These are phyloP conservation scores for Phytophthora uliginosa DNA, from an alignment of 352 stramenopile genomes.

Conservation along the genomic window DNA sequence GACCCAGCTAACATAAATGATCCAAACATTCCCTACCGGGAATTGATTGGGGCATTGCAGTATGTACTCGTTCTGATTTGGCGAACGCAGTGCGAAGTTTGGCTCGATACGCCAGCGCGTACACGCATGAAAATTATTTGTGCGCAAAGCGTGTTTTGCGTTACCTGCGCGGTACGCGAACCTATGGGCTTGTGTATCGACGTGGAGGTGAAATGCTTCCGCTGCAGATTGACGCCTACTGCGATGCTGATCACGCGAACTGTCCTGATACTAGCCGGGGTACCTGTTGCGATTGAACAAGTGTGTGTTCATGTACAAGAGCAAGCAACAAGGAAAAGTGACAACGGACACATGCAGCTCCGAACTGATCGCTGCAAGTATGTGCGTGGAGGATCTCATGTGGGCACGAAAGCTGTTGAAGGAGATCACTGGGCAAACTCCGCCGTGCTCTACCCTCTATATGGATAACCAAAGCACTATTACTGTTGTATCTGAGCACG, in stretches of 20 bases:
- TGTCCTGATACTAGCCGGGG: not conserved
- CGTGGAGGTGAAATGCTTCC: not conserved
- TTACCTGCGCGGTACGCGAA: not conserved
- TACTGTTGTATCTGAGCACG: not conserved
- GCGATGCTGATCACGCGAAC: not conserved
- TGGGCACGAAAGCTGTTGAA: not conserved
- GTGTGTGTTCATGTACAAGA: not conserved
- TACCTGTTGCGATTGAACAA: not conserved
- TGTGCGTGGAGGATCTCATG: not conserved
- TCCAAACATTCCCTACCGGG: not conserved
- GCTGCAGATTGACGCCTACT: not conserved
- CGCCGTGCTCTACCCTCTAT: not conserved
- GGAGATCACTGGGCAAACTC: not conserved
- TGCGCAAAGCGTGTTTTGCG: not conserved
- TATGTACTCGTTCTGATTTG: not conserved
- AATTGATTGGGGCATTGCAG: not conserved
- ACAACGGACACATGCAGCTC: not conserved
- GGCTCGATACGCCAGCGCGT: not conserved
- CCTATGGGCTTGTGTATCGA: not conserved
- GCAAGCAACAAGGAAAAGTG: not conserved
- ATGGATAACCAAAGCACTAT: not conserved
- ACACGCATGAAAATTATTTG: not conserved
- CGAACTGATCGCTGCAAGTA: not conserved
- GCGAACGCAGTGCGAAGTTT: not conserved
- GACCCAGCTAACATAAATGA: not conserved